Evolutionary conservation across 495 filamentous ascomycete genomes (phyloP).

Genomic region (Aspergillus indologenus): DNA sequence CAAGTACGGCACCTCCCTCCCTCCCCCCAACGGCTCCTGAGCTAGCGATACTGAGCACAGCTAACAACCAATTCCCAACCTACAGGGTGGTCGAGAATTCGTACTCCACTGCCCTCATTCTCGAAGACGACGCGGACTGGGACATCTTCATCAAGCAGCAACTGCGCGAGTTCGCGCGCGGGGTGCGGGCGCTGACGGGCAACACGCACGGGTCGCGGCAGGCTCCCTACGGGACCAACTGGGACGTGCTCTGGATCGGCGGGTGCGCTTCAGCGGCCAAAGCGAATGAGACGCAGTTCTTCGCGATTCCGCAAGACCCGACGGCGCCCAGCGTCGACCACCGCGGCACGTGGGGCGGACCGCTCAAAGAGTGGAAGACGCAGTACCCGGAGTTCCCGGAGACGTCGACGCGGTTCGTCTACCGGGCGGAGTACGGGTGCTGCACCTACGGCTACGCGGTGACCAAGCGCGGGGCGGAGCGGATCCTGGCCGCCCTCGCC

Average conservation of each 20-base stretch:
- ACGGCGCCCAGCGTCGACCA: constrained; percentile 20
- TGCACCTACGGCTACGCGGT: constrained; percentile 49
- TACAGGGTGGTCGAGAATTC: constrained; percentile 39
- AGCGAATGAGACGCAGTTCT: constrained; percentile 24
- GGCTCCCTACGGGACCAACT: constrained; percentile 54
- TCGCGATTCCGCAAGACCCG: constrained; percentile 33
- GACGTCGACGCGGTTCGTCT: constrained; percentile 34
- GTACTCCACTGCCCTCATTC: constrained; percentile 48
- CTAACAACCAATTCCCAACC: not conserved
- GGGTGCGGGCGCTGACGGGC: constrained; percentile 25
- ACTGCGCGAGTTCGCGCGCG: constrained; percentile 45
- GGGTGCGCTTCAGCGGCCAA: constrained; percentile 39
- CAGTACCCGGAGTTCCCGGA: constrained; percentile 19
- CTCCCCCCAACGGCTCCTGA: too few relatives aligned
- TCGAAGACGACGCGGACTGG: constrained; percentile 61
- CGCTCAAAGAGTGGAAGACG: constrained; percentile 21
- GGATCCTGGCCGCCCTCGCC: constrained; percentile 41
- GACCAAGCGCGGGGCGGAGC: constrained; percentile 49
- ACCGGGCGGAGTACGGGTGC: constrained; percentile 24
- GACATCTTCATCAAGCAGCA: constrained; percentile 50
- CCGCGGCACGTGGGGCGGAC: constrained; percentile 19
- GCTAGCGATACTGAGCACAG: not conserved
- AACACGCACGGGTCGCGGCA: constrained; percentile 30
- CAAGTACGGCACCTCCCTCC: constrained; percentile 16
- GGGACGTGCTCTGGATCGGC: constrained; percentile 57